These are phyloP conservation scores for Onygenales sp. DNA, from an alignment of 2,329 filamentous ascomycete species.

Conservation along the genomic window DNA sequence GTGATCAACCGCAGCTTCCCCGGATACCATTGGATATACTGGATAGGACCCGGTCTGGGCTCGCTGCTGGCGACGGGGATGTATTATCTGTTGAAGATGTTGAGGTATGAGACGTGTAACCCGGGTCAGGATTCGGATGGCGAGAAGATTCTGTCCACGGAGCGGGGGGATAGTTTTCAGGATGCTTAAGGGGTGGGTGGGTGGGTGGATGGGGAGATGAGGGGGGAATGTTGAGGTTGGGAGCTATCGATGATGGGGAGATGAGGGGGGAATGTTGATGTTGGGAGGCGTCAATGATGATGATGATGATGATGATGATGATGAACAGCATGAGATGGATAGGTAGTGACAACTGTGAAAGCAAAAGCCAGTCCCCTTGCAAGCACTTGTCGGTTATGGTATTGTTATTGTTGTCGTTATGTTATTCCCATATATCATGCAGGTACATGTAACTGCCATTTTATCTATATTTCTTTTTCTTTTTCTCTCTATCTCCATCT, in stretches of 20 bases:
- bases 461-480: not conserved
- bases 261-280: not conserved
- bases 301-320: too few species aligned
- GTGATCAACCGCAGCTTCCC: constrained; percentile 37
- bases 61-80: constrained; percentile 40
- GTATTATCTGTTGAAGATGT: constrained; percentile 38
- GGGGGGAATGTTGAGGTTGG: not conserved
- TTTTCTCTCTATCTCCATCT: too few species aligned
- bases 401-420: too few species aligned
- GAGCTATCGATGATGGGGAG: not conserved
- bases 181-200: not conserved
- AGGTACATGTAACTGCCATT: too few species aligned
- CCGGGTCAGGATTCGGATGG: constrained; percentile 49
- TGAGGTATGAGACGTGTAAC: constrained; percentile 36
- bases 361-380: too few species aligned
- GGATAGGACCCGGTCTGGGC: constrained; percentile 38
- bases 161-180: not conserved
- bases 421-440: too few species aligned
- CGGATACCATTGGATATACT: constrained; percentile 43
- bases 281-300: too few species aligned
- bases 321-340: too few species aligned
- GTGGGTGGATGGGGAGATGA: not conserved
- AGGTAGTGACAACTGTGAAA: too few species aligned
- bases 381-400: too few species aligned
- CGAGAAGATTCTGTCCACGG: not conserved